Percentiles rank a stretch among this genome's conserved stretches.
These are phyloP conservation scores for Brassica cretica DNA, from an alignment of 345 rosid species.

Conservation along the genomic window DNA sequence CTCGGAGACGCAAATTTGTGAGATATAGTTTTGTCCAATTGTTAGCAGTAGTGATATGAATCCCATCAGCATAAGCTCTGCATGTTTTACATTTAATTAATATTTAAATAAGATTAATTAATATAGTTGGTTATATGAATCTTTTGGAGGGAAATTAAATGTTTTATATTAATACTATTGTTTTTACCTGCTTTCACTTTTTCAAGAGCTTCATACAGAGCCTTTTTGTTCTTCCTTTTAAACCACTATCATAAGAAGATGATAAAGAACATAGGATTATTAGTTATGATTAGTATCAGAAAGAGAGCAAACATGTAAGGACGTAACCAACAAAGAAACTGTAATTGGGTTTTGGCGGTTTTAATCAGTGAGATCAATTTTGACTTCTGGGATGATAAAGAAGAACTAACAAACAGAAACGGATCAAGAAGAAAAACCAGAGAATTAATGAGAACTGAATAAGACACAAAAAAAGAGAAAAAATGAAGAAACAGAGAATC, in stretches of 20 bases:
- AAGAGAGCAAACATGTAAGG: background rate
- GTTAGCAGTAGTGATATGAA: conserved; percentile 81
- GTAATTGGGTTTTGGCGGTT: background rate
- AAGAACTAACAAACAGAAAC: background rate
- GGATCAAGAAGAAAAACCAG: background rate
- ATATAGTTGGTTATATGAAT: background rate
- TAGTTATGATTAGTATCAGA: background rate
- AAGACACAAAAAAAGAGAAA: no score
- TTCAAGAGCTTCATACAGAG: conserved; percentile 83
- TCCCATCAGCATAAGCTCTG: conserved; percentile 91
- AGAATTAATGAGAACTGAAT: background rate
- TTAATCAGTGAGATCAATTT: background rate
- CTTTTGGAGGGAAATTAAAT: background rate
- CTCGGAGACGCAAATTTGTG: conserved; percentile 64
- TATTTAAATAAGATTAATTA: background rate
- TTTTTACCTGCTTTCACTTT: conserved; percentile 78
- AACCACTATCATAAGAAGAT: conserved; percentile 57
- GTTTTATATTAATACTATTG: background rate
- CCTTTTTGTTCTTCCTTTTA: conserved; percentile 58
- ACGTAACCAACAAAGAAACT: background rate
- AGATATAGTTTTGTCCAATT: conserved; percentile 50
- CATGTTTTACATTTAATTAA: background rate
- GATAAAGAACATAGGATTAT: background rate
- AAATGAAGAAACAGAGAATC: background rate
- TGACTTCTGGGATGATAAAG: background rate